Base-by-base conservation (phyloP, 495 filamentous ascomycete genomes). In the Tuber calosporum region DNA sequence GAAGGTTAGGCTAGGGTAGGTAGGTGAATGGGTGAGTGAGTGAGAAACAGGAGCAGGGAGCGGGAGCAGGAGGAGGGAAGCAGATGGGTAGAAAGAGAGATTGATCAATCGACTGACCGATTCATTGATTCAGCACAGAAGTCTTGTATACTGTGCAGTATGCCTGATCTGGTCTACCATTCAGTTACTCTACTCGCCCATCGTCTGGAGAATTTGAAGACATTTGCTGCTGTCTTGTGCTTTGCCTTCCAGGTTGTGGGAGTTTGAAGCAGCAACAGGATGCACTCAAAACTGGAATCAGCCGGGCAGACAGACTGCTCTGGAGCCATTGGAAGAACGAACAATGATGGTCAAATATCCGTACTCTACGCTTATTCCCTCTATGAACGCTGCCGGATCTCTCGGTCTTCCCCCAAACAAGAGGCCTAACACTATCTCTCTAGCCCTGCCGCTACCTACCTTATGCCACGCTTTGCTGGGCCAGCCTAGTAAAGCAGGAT, bases 21-120 rank as follows among this genome's bases (percentile, higher is more conserved):
- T n/a, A 8, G n/a, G 37, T 41, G 15, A 36, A 42, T 37, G 73
- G 66, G 43, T 30, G 69, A 74, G 26, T 34, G 73, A 74, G 42
- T 40, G 43, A 22, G 69, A n/a, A 36, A 19, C 38, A 36, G n/a
- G 48, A 37, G 36, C 62, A 41, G 39, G 39, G 43, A 40, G 48
- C 9, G 26, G 36, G 66, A 70, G 48, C n/a, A 71, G 38, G n/a
- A 41, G 40, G 39, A 36, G 34, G 58, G 62, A 26, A 70, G 38
- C 26, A 62, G 53, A 62, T 62, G 2, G 53, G 6, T 26, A 17
- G 53, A 62, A 3, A 62, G 26, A 62, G 48, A 13, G n/a, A 30
- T 62, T 62, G 53, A 62, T 62, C 30, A 62, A 62, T 62, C 9
- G 53, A 30, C n/a, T 62, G 53, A 62, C 53, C 53, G 53, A 62